Conservation (phyloP, 2,329 filamentous ascomycete genomes). For the Dryadomyces quercus-mongolicae region DNA sequence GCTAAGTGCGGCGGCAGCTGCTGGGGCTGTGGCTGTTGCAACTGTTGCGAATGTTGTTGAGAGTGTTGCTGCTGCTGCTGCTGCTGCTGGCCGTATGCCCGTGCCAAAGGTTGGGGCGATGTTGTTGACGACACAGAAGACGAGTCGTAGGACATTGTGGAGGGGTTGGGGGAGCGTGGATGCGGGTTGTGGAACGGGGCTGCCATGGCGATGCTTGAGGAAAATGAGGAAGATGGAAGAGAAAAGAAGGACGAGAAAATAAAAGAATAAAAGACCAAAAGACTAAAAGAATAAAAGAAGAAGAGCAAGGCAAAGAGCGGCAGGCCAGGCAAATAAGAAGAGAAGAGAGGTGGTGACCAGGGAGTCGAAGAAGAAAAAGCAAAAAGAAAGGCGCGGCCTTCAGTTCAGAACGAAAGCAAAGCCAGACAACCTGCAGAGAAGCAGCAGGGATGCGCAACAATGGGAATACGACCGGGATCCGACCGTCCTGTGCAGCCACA, state of each 20-base stretch:
- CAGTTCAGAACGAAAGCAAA: not conserved
- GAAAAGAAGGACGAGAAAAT: not conserved
- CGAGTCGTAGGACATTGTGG: slow-evolving; percentile 50
- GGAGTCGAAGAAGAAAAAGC: not conserved
- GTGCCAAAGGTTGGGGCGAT: slow-evolving; percentile 35
- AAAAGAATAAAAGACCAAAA: not conserved
- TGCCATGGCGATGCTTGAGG: slow-evolving; percentile 29
- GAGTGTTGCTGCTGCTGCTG: not conserved
- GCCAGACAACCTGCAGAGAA: no score
- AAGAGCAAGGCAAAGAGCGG: not conserved
- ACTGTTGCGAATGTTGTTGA: not conserved
- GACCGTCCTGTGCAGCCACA: not conserved
- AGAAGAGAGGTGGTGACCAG: not conserved
- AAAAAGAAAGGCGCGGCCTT: not conserved
- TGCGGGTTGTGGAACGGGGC: slow-evolving; percentile 44
- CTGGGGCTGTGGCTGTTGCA: not conserved
- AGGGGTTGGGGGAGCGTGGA: slow-evolving; percentile 49
- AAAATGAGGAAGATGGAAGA: not conserved
- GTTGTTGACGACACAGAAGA: slow-evolving; percentile 51
- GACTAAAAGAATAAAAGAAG: not conserved
- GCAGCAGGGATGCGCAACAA: no score
- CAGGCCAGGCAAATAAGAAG: not conserved
- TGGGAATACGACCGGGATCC: no score
- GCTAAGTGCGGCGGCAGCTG: not conserved
- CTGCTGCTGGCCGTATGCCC: slow-evolving; percentile 30